Evolutionary conservation across 495 filamentous ascomycete species (phyloP), one percentile per base, ranked within the genome.

Genomic region (Penicillium bovifimosum): DNA sequence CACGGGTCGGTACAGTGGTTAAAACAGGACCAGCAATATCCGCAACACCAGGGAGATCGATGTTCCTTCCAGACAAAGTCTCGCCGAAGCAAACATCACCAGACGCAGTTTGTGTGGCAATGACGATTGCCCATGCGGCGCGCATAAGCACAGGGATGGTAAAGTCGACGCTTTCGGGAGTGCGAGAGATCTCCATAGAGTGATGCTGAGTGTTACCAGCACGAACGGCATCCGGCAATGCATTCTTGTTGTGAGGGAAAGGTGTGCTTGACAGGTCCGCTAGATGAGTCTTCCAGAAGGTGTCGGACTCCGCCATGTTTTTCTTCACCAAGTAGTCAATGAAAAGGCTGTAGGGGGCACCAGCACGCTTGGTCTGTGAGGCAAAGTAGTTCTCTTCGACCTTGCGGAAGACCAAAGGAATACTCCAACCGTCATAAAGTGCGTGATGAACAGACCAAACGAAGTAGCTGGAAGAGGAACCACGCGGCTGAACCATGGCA

Each of bases 341-440:
- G 56, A 76, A 79, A 1, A 72, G 47, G 1, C 58, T 63, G 52
- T 75, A 77, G 4, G 73, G 55, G 5, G 62, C 45, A 3, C 57
- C 58, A 17, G 55, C 35, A 2, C 44, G 46, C 10, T 61, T 43
- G 36, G 18, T 20, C 3, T 56, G 27, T 0, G 56, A 52, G 3
- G 50, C 45, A 2, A 46, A 55, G 46, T 76, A 79, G 26, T 72
- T 69, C 20, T 76, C 65, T 26, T 83, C 78, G 9, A 86, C 74
- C 50, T 74, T 74, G 17, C 79, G 70, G 40, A 83, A 68, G n/a
- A 86, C 68, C 16, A 80, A 65, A 13, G 76, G 74, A 63, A 86
- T 73, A 13, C 76, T 83, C 81, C 84, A 86, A 8, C 84, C 86
- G 62, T 90, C 86, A 47, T 87, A 89, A 0, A 90, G 62, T 1